A percentile compares a stretch with the other conserved stretches of the same genome.
Evolutionary conservation across 2,329 filamentous ascomycete species (phyloP).

Genomic region (Sphaerulina populicola): DNA sequence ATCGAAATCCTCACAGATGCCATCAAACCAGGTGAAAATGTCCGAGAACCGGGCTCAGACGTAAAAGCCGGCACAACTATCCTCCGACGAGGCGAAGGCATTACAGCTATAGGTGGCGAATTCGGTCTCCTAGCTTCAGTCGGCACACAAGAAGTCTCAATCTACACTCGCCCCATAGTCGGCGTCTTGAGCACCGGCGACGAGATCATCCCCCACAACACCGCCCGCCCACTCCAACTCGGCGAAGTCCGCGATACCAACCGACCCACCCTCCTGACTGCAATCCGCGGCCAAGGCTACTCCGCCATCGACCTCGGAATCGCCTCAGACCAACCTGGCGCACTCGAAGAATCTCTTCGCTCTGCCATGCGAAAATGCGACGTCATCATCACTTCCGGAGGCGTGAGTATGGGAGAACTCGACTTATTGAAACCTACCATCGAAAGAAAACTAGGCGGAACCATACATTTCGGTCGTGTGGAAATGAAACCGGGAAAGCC

Average conservation of each 20-base stretch:
- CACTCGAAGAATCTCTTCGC: conserved; percentile 69
- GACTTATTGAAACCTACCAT: conserved; percentile 95
- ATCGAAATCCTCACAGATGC: conserved; percentile 76
- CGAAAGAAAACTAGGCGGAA: conserved; percentile 79
- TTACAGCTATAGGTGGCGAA: conserved; percentile 81
- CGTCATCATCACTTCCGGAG: conserved; percentile 82
- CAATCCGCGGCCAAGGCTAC: conserved; percentile 65
- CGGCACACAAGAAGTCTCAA: conserved; percentile 60
- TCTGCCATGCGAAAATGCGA: conserved; percentile 66
- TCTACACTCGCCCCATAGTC: conserved; percentile 69
- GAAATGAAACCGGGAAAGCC: conserved; percentile 98
- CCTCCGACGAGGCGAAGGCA: conserved; percentile 67
- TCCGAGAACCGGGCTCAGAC: conserved; percentile 86
- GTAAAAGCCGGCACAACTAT: conserved; percentile 62
- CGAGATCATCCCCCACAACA: conserved; percentile 72
- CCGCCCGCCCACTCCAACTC: conserved; percentile 52
- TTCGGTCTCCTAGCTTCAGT: conserved; percentile 83
- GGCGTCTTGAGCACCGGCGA: conserved; percentile 91
- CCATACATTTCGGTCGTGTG: conserved; percentile 92
- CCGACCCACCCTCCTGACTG: conserved; percentile 74
- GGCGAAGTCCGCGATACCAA: conserved; percentile 95
- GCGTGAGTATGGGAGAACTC: conserved; percentile 95
- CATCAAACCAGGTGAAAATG: conserved; percentile 72
- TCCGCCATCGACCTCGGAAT: conserved; percentile 79
- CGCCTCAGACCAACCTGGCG: conserved; percentile 61